Evolutionary conservation across 2,329 filamentous ascomycete genomes (phyloP).

Genomic region (Colletotrichum costaricense): DNA sequence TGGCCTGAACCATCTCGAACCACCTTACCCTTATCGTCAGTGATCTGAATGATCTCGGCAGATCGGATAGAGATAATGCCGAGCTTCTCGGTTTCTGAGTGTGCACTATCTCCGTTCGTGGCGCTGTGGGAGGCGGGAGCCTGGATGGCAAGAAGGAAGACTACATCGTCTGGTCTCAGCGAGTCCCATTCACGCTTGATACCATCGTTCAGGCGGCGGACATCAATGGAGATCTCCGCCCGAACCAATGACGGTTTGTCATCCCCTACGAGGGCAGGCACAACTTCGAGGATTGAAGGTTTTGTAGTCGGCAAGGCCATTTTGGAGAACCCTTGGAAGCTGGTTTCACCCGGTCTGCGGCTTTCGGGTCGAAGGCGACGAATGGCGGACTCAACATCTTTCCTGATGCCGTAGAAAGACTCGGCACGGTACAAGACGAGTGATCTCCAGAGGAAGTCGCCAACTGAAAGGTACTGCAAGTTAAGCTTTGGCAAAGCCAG

Average conservation of each 20-base stretch:
- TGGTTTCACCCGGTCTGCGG: constrained; percentile 72
- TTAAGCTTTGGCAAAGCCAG: constrained; percentile 95
- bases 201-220: constrained; percentile 80
- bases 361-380: constrained; percentile 80
- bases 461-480: constrained; percentile 92
- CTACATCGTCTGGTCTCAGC: constrained; percentile 85
- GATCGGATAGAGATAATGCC: constrained; percentile 80
- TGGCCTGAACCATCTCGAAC: constrained; percentile 73
- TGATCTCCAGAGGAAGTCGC: constrained; percentile 97
- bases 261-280: constrained; percentile 85
- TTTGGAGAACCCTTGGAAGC: constrained; percentile 86
- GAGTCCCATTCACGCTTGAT: constrained; percentile 91
- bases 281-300: constrained; percentile 87
- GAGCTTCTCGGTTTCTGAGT: constrained; percentile 68
- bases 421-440: constrained; percentile 90
- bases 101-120: constrained; percentile 61
- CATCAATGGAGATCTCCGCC: constrained; percentile 87
- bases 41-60: constrained; percentile 86
- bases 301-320: constrained; percentile 92
- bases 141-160: constrained; percentile 86
- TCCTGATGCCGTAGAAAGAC: constrained; percentile 92
- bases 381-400: constrained; percentile 86
- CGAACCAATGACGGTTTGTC: constrained; percentile 85
- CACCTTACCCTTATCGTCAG: constrained; percentile 84
- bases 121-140: constrained; percentile 63